Base-by-base conservation (phyloP, 208 protist genomes). In the Angomonas deanei region DNA sequence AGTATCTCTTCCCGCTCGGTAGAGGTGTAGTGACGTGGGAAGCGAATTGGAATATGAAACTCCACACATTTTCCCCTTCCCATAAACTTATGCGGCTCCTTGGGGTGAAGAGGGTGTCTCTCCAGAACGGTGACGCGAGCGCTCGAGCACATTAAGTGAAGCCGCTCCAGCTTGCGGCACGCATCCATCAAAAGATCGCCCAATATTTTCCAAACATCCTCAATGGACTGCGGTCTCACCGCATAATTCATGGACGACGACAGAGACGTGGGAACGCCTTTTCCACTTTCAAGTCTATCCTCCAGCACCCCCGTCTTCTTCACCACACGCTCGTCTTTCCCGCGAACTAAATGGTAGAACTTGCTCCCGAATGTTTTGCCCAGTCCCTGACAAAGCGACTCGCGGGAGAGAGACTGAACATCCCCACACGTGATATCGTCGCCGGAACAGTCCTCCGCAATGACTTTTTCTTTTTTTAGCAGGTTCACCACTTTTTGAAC, bases 181-280 rank as follows among this genome's bases (percentile, higher is more conserved):
- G 92, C 86, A 55, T 82, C 85, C 30, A 82, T 74, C 8, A 93
- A 63, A 3, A 96, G 61, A 61, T 96, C 67, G 6, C 47, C 61
- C 19, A 69, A 24, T 60, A 96, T 90, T 26, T 28, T 73, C 76
- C 75, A 86, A 8, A 96, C 72, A 64, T 93, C 90, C 10, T 82
- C 76, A 6, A 78, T 21, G 26, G 61, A 64, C 4, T 33, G 33
- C 2, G 86, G 86, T 6, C 90, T 76, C 39, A 96, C 90, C 0
- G 82, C 86, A 69, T 96, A 96, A 72, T 96, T 93, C 86, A 96
- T 93, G 30, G 82, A 86, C 68, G 86, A 96, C 17, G 82, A 75
- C 1, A 96, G 69, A 13, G 80, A 80, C 19, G 54, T 70, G 21
- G 84, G 86, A 33, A 70, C 61, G 26, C 64, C 66, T 66, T 85